Base-by-base conservation (phyloP, 2,329 filamentous ascomycete species). In the Periconia sp. region DNA sequence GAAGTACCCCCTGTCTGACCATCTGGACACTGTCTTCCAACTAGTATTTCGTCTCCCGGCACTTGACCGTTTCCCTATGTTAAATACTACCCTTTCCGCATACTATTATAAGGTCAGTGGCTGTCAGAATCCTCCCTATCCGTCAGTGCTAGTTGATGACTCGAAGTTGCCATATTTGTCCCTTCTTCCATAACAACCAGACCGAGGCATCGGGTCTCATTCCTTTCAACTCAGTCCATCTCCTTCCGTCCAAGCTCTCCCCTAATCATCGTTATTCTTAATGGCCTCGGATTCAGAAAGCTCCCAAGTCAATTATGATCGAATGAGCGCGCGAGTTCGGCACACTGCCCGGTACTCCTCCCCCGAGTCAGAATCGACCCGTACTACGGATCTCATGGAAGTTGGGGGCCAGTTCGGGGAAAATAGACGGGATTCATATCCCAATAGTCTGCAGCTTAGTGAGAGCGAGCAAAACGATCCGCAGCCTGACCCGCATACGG, bases 211-310 rank as follows among this genome's bases (percentile, higher is more conserved):
- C 15, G 33, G 13, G 13, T n/a, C 15, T 5, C 15, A 37, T n/a
- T n/a, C 33, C 15, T 37, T 13, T n/a, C 15, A 3, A n/a, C 33
- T 3, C 15, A 13, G 10, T n/a, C 10, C 15, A 11, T 11, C 33
- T 11, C 3, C 15, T 5, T 37, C 33, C 3, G 15, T 3, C 10
- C 13, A 5, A 37, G 33, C 15, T 37, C 33, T 37, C 33, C 33
- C 33, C 31, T 8, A 37, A 37, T 11, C 6, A 13, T 11, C 11
- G 15, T n/a, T 37, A 11, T n/a, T 37, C 10, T 6, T 14, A 37
- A 55, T 55, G 53, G 42, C 53, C 40, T 33, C 30, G 9, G 17
- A 13, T 14, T 55, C 53, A 14, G 45, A 45, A 23, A 46, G 52
- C 19, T 52, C 53, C 17, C 18, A 20, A 6, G 17, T 31, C 41